A percentile compares a stretch with the other conserved stretches of the same genome.
phyloP scores from a whole-genome alignment of 225 moss, liverwort and hornwort genomes.

The Asterella californica region DNA sequence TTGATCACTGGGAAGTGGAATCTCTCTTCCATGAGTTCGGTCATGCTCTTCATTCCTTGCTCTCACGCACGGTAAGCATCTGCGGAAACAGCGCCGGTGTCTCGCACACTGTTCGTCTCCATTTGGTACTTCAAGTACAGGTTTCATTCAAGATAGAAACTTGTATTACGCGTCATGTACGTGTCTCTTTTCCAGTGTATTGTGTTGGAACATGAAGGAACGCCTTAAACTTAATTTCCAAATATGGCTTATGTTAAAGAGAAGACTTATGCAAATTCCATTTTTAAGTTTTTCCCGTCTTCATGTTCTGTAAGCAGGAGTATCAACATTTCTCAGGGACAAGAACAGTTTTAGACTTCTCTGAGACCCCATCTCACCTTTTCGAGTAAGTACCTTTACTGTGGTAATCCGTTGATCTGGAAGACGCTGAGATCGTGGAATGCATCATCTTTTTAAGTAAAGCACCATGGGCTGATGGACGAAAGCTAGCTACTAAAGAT shows the following conservation, averaged over 20 bases:
- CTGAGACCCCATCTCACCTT: slow-evolving; percentile 91
- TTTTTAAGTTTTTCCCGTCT: background rate
- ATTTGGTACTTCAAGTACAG: background rate
- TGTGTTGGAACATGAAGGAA: background rate
- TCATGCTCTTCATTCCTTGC: slow-evolving; percentile 92
- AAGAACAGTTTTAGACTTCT: slow-evolving; percentile 89
- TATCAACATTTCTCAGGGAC: slow-evolving; percentile 99
- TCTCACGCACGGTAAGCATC: slow-evolving; percentile 78
- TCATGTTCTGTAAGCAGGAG: slow-evolving; percentile 50
- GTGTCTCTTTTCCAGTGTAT: background rate
- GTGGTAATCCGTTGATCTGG: background rate
- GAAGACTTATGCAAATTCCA: too few species aligned
- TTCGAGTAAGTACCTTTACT: slow-evolving; percentile 66
- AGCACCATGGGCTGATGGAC: background rate
- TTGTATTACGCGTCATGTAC: background rate
- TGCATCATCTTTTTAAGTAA: background rate
- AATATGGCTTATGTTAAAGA: background rate
- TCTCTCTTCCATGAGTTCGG: slow-evolving; percentile 98
- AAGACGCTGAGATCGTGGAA: background rate
- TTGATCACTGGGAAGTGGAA: slow-evolving; percentile 97
- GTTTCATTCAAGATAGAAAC: background rate
- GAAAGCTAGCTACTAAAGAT: background rate
- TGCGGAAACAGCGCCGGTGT: background rate
- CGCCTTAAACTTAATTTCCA: background rate
- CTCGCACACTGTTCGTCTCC: background rate